These are phyloP conservation scores for Yamadazyma olivae DNA, from an alignment of 805 yeast genomes.

Conservation along the genomic window DNA sequence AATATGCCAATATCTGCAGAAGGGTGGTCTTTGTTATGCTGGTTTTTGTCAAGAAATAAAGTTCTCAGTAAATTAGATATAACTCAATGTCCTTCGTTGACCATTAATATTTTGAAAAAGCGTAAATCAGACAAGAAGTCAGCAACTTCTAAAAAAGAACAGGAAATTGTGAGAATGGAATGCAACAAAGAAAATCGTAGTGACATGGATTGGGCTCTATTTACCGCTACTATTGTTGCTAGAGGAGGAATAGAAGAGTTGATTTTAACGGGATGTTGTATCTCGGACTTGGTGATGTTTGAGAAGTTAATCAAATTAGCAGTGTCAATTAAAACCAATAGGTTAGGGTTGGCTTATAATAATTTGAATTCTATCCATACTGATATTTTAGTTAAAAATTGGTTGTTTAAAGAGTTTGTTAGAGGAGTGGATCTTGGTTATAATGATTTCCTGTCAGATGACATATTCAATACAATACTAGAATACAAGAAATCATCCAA, in stretches of 20 bases:
- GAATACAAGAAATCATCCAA: constrained; percentile 21
- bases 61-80: constrained; percentile 61
- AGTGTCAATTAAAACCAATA: constrained; percentile 48
- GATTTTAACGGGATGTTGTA: constrained; percentile 72
- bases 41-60: constrained; percentile 64
- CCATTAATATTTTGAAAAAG: constrained; percentile 42
- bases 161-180: constrained; percentile 37
- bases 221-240: constrained; percentile 63
- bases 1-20: constrained; percentile 69
- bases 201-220: constrained; percentile 78
- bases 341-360: constrained; percentile 77
- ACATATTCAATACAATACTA: constrained; percentile 34
- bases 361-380: constrained; percentile 61
- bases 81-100: constrained; percentile 60
- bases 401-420: constrained; percentile 50
- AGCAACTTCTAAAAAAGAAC: constrained; percentile 15
- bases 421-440: constrained; percentile 82
- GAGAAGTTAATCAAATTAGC: constrained; percentile 55
- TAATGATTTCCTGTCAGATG: constrained; percentile 55
- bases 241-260: constrained; percentile 80
- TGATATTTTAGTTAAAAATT: constrained; percentile 47
- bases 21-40: constrained; percentile 80
- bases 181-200: constrained; percentile 57
- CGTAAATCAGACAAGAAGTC: constrained; percentile 20
- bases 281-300: constrained; percentile 53